phyloP scores from a whole-genome alignment of 345 rosid genomes.

The Eucalyptus decipiens region DNA sequence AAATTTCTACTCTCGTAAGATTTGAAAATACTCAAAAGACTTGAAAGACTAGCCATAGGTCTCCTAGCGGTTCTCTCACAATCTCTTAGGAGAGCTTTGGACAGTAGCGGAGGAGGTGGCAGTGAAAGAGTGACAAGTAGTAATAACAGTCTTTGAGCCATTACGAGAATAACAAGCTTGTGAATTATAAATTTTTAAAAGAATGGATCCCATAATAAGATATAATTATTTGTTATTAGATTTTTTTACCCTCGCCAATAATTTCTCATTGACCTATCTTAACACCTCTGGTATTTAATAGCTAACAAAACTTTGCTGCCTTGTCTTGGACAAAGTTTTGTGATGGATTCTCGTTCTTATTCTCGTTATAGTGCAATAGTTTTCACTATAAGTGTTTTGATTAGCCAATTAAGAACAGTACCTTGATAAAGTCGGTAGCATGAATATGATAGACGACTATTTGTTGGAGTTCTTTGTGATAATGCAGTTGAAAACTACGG shows the following conservation, averaged over 20 bases:
- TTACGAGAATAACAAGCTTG: too few species aligned
- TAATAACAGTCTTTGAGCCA: too few species aligned
- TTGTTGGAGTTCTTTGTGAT: background rate
- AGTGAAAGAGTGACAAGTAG: too few species aligned
- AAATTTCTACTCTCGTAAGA: background rate
- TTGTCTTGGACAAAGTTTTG: background rate
- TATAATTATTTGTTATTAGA: too few species aligned
- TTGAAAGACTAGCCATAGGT: too few species aligned
- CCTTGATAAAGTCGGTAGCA: background rate
- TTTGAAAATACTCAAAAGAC: too few species aligned
- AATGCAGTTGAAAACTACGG: background rate
- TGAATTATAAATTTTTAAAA: accelerated
- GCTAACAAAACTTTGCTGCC: background rate
- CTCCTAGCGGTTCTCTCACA: too few species aligned
- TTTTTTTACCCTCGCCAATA: too few species aligned
- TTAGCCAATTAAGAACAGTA: accelerated
- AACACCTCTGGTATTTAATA: background rate
- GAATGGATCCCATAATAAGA: accelerated
- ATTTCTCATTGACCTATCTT: too few species aligned
- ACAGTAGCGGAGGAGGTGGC: too few species aligned
- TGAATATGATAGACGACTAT: background rate
- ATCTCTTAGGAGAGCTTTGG: background rate
- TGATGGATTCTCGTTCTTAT: background rate
- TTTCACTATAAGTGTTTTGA: background rate
- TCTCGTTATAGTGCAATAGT: background rate